Conservation (phyloP, 148 eudicot genomes). For the Camellia sinensis region DNA sequence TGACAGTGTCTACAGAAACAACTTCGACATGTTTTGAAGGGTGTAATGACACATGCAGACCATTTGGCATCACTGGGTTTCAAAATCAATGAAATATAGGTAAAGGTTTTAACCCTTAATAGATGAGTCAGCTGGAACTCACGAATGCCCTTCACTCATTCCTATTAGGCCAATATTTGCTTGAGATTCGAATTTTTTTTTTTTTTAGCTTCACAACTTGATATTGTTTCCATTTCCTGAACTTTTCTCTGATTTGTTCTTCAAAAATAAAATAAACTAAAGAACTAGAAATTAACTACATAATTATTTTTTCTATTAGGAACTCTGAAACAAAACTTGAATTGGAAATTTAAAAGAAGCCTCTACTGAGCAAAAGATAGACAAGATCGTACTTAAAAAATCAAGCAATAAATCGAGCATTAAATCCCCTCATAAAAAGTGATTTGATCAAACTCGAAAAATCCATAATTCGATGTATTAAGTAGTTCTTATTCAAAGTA, state of each 20-base stretch:
- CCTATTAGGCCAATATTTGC: not conserved
- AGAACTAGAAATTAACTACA: not conserved
- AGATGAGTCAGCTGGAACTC: not conserved
- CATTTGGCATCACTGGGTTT: slow-evolving; percentile 2
- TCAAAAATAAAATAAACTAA: not conserved
- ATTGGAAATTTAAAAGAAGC: not conserved
- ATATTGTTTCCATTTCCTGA: not conserved
- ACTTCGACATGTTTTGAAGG: not conserved
- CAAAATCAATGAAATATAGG: not conserved
- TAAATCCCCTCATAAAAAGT: not conserved
- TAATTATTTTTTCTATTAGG: not conserved
- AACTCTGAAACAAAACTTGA: not conserved
- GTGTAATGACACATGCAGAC: not conserved
- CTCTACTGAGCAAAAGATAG: not conserved
- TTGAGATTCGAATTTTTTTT: not conserved
- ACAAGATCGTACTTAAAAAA: not conserved
- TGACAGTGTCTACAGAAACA: not conserved
- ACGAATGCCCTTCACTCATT: not conserved
- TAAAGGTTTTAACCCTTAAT: not conserved
- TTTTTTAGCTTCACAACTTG: not conserved
- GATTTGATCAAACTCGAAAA: not conserved
- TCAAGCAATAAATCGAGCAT: not conserved
- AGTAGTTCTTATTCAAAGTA: not conserved
- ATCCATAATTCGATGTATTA: not conserved
- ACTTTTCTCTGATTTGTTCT: not conserved